Evolutionary conservation across 164 flowering plant species (phyloP), one percentile per base, ranked within the genome.

Genomic region (Umbellularia californica): DNA sequence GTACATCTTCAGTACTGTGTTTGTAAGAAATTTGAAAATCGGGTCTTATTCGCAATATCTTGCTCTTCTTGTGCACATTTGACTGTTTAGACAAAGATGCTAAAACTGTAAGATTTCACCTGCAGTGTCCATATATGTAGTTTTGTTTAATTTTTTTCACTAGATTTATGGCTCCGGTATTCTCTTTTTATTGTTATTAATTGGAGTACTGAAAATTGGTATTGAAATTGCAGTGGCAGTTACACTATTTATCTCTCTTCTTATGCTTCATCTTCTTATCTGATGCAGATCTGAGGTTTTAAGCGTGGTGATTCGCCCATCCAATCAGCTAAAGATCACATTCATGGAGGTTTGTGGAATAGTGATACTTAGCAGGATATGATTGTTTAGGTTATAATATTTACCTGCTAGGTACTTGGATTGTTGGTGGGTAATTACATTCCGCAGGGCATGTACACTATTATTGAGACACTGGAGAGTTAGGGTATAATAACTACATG

Each of bases 321-420:
- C 97, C 70, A 96, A 90, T 85, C 87, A 83, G 77, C 97, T 96
- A 50, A 95, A 96, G 87, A 92, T 96, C 78, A 96, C 98, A 33
- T 96, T 96, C 88, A 82, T 94, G 79, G 99, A 92, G 98, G 98
- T 93, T 75, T 60, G 89, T 83, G 35, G 55, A 62, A 5, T 66
- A 11, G 22, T 70, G 14, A 25, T 55, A 15, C 1, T 52, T 22
- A 15, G 3, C 25, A 17, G 17, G 25, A 28, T 64, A 25, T 70
- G 50, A 70, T 50, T 35, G 3, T 50, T 13, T 4, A 51, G 17
- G 17, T n/a, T 27, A 28, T 63, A 13, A 30, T 63, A 28, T 55
- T 55, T 15, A 64, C 66, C 11, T 64, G 27, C 27, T 13, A 41
- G 47, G 47, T 64, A 55, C 60, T 24, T 23, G 22, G 67, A 64